Percentiles rank a stretch among this genome's conserved stretches.
These are phyloP conservation scores for Actinomortierella ambigua DNA, from an alignment of 371 early-diverging fungal species.

Conservation along the genomic window DNA sequence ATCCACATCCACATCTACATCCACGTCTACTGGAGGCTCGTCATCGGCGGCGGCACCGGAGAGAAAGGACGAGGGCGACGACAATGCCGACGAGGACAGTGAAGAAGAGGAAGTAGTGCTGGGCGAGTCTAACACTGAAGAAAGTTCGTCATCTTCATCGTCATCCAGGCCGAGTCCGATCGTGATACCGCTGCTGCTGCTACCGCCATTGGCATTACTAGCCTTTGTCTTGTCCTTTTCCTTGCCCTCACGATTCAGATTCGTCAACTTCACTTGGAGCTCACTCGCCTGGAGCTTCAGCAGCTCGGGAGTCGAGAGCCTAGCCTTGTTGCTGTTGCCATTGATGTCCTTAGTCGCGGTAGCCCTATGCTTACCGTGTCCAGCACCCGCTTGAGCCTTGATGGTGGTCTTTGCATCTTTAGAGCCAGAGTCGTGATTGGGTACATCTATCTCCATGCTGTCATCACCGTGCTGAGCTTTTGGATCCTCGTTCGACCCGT, in stretches of 20 bases:
- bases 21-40: not conserved
- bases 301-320: not conserved
- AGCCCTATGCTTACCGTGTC: too few species aligned
- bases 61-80: slow-evolving; percentile 35
- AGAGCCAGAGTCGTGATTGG: too few species aligned
- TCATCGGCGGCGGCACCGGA: slow-evolving; percentile 1
- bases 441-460: too few species aligned
- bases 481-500: too few species aligned
- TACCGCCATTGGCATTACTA: too few species aligned
- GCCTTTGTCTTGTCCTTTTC: not conserved
- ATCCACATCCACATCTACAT: slow-evolving; percentile 2
- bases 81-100: slow-evolving; percentile 17
- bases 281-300: slow-evolving; percentile 28
- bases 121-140: slow-evolving; percentile 28
- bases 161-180: slow-evolving; percentile 11
- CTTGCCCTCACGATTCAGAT: slow-evolving; percentile 9
- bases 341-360: too few species aligned
- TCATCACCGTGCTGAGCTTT: too few species aligned
- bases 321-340: too few species aligned
- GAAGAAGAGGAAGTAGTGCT: slow-evolving; percentile 19
- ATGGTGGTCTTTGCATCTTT: too few species aligned
- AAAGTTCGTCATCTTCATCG: slow-evolving; percentile 30
- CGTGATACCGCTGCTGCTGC: not conserved
- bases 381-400: too few species aligned
- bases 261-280: slow-evolving; percentile 14